These are phyloP conservation scores for Albizia julibrissin DNA, from an alignment of 306 rosid genomes.

Conservation along the genomic window DNA sequence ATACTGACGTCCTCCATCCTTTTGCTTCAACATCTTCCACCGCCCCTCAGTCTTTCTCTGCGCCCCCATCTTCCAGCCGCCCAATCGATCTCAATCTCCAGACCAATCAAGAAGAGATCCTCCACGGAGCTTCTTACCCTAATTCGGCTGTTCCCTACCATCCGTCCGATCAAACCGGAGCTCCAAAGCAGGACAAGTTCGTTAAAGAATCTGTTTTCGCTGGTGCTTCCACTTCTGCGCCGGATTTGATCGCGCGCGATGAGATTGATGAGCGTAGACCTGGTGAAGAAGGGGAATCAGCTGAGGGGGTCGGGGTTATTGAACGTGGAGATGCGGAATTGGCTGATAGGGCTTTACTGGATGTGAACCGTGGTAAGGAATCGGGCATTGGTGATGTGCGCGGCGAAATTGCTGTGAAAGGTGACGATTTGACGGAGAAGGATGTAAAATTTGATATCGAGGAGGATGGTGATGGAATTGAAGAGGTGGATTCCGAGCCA, in stretches of 20 bases:
- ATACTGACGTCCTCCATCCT: conserved; percentile 84
- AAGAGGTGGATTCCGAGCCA: conserved; percentile 54
- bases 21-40: conserved; percentile 56
- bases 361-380: conserved; percentile 34
- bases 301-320: conserved; percentile 18
- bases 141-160: conserved; percentile 34
- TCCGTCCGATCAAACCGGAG: conserved; percentile 40
- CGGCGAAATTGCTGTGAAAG: conserved; percentile 16
- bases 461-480: conserved; percentile 50
- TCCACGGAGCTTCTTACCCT: conserved; percentile 40
- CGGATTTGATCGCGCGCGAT: conserved; percentile 28
- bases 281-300: conserved; percentile 18
- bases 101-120: conserved; percentile 42
- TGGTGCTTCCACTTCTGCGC: conserved; percentile 24
- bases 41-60: conserved; percentile 37
- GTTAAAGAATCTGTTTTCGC: conserved; percentile 21
- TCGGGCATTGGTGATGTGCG: conserved; percentile 19
- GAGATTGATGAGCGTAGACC: conserved; percentile 24
- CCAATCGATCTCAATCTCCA: conserved; percentile 73
- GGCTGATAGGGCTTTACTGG: conserved; percentile 24
- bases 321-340: conserved; percentile 18
- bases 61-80: conserved; percentile 38
- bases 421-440: conserved; percentile 54
- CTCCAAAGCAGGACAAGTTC: conserved; percentile 9
- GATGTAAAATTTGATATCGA: conserved; percentile 92